Percentiles rank a stretch among this genome's conserved stretches.
Evolutionary conservation across 2,329 filamentous ascomycete genomes (phyloP).

Genomic region (Colletotrichum tanaceti): DNA sequence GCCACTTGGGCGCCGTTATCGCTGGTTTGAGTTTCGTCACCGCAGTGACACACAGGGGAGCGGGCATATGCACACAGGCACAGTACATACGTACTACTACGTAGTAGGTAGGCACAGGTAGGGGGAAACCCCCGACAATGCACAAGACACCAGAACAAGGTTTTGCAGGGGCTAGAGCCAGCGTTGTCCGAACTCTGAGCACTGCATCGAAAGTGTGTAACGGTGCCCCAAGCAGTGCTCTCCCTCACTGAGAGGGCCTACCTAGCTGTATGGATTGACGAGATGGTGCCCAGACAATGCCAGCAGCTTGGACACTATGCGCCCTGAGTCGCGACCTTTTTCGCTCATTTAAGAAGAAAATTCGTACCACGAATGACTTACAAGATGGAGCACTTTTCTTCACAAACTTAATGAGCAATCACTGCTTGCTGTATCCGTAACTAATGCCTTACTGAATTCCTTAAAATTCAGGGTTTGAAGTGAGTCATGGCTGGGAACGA

Average conservation of each 20-base stretch:
- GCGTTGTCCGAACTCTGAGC: slow-evolving; percentile 25
- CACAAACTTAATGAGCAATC: no score
- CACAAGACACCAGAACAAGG: slow-evolving; percentile 22
- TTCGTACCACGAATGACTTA: neutral
- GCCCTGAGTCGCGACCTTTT: slow-evolving; percentile 1
- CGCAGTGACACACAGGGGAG: slow-evolving; percentile 28
- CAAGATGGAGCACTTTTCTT: neutral
- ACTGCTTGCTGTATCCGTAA: no score
- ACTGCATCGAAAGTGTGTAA: slow-evolving; percentile 8
- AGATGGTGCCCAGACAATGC: slow-evolving; percentile 9
- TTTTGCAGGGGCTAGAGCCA: slow-evolving; percentile 19
- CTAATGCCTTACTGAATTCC: no score
- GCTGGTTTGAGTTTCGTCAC: slow-evolving; percentile 31
- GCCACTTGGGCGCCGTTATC: slow-evolving; percentile 39
- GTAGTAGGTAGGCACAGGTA: no score
- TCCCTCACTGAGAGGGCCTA: no score
- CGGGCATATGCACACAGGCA: slow-evolving; percentile 13
- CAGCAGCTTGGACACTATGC: slow-evolving; percentile 26
- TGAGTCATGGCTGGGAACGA: no score
- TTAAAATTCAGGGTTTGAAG: no score
- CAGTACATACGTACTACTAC: no score
- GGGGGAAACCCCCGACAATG: slow-evolving; percentile 35
- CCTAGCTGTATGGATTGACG: no score
- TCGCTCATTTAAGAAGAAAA: slow-evolving; percentile 1
- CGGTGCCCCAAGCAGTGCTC: no score